phyloP scores from a whole-genome alignment of 2,329 filamentous ascomycete genomes.

The Microdochium nivale region DNA sequence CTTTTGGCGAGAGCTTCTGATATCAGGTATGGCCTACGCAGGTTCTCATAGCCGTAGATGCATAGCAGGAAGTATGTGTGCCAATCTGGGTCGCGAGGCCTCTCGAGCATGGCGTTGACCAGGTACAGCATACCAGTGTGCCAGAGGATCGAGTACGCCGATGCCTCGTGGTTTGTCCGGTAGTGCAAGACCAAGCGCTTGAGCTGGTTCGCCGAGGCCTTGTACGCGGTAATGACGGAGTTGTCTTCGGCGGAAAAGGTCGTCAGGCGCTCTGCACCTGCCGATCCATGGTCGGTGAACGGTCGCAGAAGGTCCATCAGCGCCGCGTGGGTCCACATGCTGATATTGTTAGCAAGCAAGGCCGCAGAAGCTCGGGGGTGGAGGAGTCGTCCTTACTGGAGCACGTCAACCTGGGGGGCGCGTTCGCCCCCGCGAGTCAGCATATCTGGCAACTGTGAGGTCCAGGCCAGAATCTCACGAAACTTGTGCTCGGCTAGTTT shows the following conservation, averaged over 20 bases:
- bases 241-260: slow-evolving; percentile 21
- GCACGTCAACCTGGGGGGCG: slow-evolving; percentile 24
- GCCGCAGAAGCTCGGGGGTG: neutral
- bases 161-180: slow-evolving; percentile 20
- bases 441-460: slow-evolving; percentile 17
- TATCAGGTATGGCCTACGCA: slow-evolving; percentile 25
- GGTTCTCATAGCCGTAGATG: slow-evolving; percentile 26
- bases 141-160: slow-evolving; percentile 28
- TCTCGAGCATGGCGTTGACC: slow-evolving; percentile 24
- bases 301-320: slow-evolving; percentile 27
- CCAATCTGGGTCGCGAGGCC: slow-evolving; percentile 18
- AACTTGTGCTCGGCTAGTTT: slow-evolving; percentile 26
- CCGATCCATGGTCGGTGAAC: slow-evolving; percentile 7
- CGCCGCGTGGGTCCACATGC: slow-evolving; percentile 29
- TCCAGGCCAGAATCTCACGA: slow-evolving; percentile 28
- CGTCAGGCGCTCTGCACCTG: slow-evolving; percentile 5
- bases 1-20: slow-evolving; percentile 23
- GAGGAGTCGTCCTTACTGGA: slow-evolving; percentile 22
- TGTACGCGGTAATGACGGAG: slow-evolving; percentile 20
- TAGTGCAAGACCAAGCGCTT: slow-evolving; percentile 28
- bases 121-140: slow-evolving; percentile 30
- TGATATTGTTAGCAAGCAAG: slow-evolving; percentile 8
- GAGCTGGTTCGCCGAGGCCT: slow-evolving; percentile 26
- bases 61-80: slow-evolving; percentile 27
- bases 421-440: slow-evolving; percentile 16